Base-by-base conservation (phyloP, 768 basidiomycete genomes). In the Fomitopsis serialis region DNA sequence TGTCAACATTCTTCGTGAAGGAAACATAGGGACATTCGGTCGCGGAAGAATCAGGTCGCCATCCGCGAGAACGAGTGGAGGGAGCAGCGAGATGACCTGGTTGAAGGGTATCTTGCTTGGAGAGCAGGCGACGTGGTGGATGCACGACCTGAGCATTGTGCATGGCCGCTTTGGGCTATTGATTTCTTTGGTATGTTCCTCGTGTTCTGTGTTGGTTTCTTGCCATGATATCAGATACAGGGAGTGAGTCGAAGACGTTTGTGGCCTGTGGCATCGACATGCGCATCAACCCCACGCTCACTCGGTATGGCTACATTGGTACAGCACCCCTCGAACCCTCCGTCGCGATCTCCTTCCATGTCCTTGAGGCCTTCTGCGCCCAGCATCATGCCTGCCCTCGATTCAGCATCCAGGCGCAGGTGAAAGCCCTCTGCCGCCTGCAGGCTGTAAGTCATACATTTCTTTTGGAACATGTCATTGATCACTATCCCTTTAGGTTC, bases 311-410 rank as follows among this genome's bases (percentile, higher is more conserved):
- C 1, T 68, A 58, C 50, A 50, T 68, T 12, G 63, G 62, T 0
- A 54, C 58, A 6, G 46, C 62, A 5, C 65, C 65, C 1, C 27
- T 48, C 36, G 21, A 52, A 9, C 59, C 61, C 1, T 48, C 50
- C 1, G 46, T 60, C 7, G 66, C 62, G 0, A 49, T 67, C 23
- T 55, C 56, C 0, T 36, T 66, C 29, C 50, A 46, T 2, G 48
- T 58, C 1, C 58, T 68, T 11, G 59, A 63, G 15, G 46, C 59
- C 1, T n/a, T n/a, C 68, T 60, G 45, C 58, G 60, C 2, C 68
- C 68, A 48, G 6, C 63, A 65, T 42, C 55, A 58, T 0, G 57
- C 56, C 3, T 66, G 65, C 40, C 66, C 67, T 0, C 57, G 58
- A 0, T 56, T 65, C 42, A 65, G 58, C 46, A 51, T 68, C 11